phyloP scores from a whole-genome alignment of 768 basidiomycete species.

The Trametopsis cervina region DNA sequence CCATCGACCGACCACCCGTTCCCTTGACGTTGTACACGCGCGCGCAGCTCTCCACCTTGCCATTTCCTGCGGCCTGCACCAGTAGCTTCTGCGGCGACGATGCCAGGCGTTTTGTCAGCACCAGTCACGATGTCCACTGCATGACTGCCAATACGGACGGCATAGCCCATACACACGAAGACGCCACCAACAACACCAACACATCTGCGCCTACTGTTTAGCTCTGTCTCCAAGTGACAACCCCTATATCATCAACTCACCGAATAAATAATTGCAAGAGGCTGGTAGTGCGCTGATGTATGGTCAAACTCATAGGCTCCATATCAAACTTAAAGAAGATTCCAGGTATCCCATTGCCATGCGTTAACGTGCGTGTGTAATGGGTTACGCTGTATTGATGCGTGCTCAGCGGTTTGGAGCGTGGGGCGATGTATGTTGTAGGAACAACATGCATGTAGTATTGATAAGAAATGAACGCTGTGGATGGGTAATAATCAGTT shows the following conservation, averaged over 20 bases:
- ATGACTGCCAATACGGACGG: slow-evolving; percentile 47
- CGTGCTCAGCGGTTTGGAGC: slow-evolving; percentile 55
- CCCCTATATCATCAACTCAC: slow-evolving; percentile 18
- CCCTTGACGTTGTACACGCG: slow-evolving; percentile 57
- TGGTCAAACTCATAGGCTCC: slow-evolving; percentile 80
- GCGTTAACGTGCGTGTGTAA: slow-evolving; percentile 69
- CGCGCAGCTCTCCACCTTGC: slow-evolving; percentile 56
- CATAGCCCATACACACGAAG: slow-evolving; percentile 79
- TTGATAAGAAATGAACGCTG: slow-evolving; percentile 87
- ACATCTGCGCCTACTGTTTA: slow-evolving; percentile 31
- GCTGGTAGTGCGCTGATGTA: slow-evolving; percentile 83
- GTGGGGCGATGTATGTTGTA: slow-evolving; percentile 83
- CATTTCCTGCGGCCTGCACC: slow-evolving; percentile 62
- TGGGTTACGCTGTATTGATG: slow-evolving; percentile 95
- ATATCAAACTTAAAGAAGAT: slow-evolving; percentile 99
- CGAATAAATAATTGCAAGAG: slow-evolving; percentile 79
- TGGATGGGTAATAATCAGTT: slow-evolving; percentile 3
- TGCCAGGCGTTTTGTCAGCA: slow-evolving; percentile 40
- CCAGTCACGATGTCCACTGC: slow-evolving; percentile 61
- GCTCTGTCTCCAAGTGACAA: not conserved
- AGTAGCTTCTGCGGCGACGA: slow-evolving; percentile 61
- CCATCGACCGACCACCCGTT: slow-evolving; percentile 56
- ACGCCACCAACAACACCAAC: slow-evolving; percentile 93
- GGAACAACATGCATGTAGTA: slow-evolving; percentile 96
- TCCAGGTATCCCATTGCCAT: slow-evolving; percentile 78